These are phyloP conservation scores for Diospyros lotus DNA, from an alignment of 148 eudicot species.

Conservation along the genomic window DNA sequence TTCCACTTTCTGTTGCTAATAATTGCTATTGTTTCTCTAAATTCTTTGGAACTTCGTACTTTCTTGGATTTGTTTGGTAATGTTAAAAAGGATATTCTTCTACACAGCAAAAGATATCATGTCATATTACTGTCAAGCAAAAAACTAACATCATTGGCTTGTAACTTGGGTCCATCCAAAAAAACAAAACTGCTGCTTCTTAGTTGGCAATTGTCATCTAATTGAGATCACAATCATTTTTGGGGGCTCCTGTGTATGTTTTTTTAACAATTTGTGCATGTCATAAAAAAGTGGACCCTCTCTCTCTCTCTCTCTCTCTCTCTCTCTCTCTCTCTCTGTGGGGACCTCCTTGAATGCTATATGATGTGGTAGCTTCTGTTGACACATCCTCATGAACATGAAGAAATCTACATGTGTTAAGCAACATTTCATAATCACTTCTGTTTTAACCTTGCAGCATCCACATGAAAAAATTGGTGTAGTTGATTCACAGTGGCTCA, in stretches of 20 bases:
- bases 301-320: no score
- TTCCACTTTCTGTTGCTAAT: slow-evolving; percentile 1
- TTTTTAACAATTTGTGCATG: neutral
- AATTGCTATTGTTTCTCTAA: neutral
- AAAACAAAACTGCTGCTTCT: neutral
- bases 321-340: no score
- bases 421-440: neutral
- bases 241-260: neutral
- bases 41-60: neutral
- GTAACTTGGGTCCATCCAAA: neutral
- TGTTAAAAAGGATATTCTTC: neutral
- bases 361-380: neutral
- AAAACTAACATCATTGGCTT: neutral
- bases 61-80: no score
- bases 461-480: slow-evolving; percentile 92
- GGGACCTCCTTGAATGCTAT: neutral
- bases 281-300: neutral
- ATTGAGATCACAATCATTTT: neutral
- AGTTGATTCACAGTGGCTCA: slow-evolving; percentile 79
- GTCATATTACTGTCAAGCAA: neutral
- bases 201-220: neutral
- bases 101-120: neutral
- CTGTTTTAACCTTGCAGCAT: slow-evolving; percentile 42
- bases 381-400: neutral
- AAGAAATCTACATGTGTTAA: neutral